Conservation (phyloP, 106 monocot genomes). For the Agapanthus africanus region DNA sequence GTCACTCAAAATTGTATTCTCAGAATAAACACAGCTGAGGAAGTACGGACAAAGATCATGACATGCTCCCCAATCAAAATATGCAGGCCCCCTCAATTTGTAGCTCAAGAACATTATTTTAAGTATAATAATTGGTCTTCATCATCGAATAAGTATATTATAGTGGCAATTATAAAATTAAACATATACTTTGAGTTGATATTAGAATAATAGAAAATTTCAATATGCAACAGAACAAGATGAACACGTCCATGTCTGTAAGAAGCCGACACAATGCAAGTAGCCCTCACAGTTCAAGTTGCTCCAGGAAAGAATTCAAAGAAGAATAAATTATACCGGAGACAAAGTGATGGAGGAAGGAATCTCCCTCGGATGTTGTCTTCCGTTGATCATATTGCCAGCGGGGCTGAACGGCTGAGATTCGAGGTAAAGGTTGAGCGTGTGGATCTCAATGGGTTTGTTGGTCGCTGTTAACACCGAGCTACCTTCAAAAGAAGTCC, state of each 20-base stretch:
- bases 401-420: too few species aligned
- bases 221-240: not conserved
- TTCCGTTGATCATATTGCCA: too few species aligned
- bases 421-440: too few species aligned
- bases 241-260: not conserved
- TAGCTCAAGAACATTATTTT: not conserved
- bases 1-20: not conserved
- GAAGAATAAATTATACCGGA: not conserved
- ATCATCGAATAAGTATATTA: too few species aligned
- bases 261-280: not conserved
- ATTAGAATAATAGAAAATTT: not conserved
- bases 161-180: too few species aligned
- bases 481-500: too few species aligned
- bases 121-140: not conserved
- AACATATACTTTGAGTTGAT: too few species aligned
- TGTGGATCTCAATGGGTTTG: too few species aligned
- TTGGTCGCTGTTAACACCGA: too few species aligned
- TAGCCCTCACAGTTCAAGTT: too few species aligned
- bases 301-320: not conserved
- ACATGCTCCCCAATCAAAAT: not conserved
- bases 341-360: too few species aligned
- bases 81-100: not conserved
- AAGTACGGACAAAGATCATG: not conserved
- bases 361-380: too few species aligned
- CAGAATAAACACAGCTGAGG: not conserved